Evolutionary conservation across 768 basidiomycete genomes (phyloP).

Genomic region (Ramaria rubella): DNA sequence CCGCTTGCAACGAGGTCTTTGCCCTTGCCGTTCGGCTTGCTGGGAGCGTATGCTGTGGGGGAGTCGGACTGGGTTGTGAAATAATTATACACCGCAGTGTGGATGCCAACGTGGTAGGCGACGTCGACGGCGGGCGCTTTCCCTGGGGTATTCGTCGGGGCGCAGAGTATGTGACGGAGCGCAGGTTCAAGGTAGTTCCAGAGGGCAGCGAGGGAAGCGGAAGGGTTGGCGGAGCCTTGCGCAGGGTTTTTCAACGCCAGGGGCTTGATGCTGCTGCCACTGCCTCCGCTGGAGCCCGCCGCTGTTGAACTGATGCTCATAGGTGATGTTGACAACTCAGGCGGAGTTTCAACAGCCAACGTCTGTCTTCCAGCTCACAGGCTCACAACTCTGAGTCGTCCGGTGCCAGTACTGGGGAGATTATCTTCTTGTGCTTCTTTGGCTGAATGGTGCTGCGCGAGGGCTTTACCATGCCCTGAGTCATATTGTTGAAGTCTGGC

Average conservation of each 20-base stretch:
- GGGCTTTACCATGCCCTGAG: no score
- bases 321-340: neutral
- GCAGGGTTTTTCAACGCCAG: constrained; percentile 34
- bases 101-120: constrained; percentile 67
- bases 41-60: neutral
- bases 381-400: no score
- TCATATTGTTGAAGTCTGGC: no score
- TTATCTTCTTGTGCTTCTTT: no score
- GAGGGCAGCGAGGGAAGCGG: constrained; percentile 61
- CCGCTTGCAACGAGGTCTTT: constrained; percentile 38
- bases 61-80: constrained; percentile 31
- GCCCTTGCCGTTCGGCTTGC: constrained; percentile 4
- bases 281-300: neutral
- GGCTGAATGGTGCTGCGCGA: no score
- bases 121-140: constrained; percentile 70
- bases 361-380: no score
- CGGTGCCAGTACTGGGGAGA: no score
- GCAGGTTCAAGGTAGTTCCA: constrained; percentile 75
- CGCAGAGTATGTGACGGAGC: constrained; percentile 68
- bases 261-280: neutral
- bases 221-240: constrained; percentile 64
- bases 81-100: constrained; percentile 82
- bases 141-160: constrained; percentile 44
- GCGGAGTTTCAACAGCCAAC: neutral
- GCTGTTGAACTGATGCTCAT: neutral